Base-by-base conservation (phyloP, 352 stramenopile genomes). In the Phytophthora nicotianae region DNA sequence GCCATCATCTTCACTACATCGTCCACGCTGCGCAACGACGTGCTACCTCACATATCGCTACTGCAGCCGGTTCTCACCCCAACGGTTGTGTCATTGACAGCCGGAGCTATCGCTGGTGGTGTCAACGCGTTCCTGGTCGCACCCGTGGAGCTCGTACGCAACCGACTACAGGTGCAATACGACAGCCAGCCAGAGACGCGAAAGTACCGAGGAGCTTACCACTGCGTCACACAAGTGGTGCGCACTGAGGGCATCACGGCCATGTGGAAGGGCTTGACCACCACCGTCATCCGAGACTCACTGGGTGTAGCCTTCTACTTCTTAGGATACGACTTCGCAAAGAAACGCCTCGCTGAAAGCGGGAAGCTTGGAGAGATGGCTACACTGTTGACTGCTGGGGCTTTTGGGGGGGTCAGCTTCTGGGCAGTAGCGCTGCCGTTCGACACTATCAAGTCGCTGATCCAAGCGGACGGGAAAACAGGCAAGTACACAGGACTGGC, bases 271-370 rank as follows among this genome's bases (percentile, higher is more conserved):
- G 88, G 89, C 1, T 62, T 96, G 16, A 73, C 72, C 1, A 89
- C 81, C 2, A 95, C 88, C 4, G 61, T 97, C 21, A 71, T 90
- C 38, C 85, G 89, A 49, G 89, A 97, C 72, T 86, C 85, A 35
- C 65, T 93, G 5, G 89, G 89, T 16, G 86, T 97, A 17, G 86
- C 86, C 9, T 91, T 78, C 48, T 97, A 94, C 62, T 97, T 96
- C 56, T 54, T 93, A 2, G 83, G 79, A n/a, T 96, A 90, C 58
- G 86, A 96, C 48, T 82, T 85, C 47, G 79, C 79, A 14, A 90
- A 81, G 62, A 67, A 77, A 37, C 53, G 58, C 11, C 58, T 91
- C 27, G 26, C 26, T 42, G 37, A 32, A 0, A 58, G 27, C 7
- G 59, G 65, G 3, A 58, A 62, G 5, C 45, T 82, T 33, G 73